A percentile compares a stretch with the other conserved stretches of the same genome.
These are phyloP conservation scores for Fusarium sp. DNA, from an alignment of 2,329 filamentous ascomycete genomes.

Conservation along the genomic window DNA sequence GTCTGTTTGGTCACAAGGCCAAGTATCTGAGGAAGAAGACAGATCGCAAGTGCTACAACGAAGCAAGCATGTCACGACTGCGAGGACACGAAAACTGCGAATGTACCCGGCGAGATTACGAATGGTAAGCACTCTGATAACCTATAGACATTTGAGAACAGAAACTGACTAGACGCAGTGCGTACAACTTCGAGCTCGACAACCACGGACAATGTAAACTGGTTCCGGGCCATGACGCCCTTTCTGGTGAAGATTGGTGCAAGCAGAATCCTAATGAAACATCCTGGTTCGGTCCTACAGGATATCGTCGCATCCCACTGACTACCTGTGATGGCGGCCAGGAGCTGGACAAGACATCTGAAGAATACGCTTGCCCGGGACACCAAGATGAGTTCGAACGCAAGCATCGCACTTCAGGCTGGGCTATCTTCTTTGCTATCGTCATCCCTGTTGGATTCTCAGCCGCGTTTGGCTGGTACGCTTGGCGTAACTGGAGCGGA, in stretches of 20 bases:
- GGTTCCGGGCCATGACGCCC: conserved; percentile 77
- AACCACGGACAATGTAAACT: conserved; percentile 81
- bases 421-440: conserved; percentile 88
- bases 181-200: conserved; percentile 92
- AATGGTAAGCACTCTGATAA: conserved; percentile 75
- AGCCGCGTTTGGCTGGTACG: conserved; percentile 81
- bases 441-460: conserved; percentile 80
- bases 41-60: conserved; percentile 85
- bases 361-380: conserved; percentile 73
- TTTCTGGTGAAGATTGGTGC: conserved; percentile 65
- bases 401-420: conserved; percentile 77
- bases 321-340: conserved; percentile 85
- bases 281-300: conserved; percentile 87
- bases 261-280: conserved; percentile 73
- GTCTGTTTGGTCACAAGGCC: conserved; percentile 91
- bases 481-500: conserved; percentile 85
- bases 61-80: conserved; percentile 76
- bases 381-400: conserved; percentile 85
- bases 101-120: conserved; percentile 88
- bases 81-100: conserved; percentile 83
- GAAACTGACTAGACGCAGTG: conserved; percentile 64
- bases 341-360: conserved; percentile 77
- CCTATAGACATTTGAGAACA: not conserved
- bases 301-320: conserved; percentile 89
- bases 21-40: conserved; percentile 91